Evolutionary conservation across 257 asterid species (phyloP).

Genomic region (Vinca minor): DNA sequence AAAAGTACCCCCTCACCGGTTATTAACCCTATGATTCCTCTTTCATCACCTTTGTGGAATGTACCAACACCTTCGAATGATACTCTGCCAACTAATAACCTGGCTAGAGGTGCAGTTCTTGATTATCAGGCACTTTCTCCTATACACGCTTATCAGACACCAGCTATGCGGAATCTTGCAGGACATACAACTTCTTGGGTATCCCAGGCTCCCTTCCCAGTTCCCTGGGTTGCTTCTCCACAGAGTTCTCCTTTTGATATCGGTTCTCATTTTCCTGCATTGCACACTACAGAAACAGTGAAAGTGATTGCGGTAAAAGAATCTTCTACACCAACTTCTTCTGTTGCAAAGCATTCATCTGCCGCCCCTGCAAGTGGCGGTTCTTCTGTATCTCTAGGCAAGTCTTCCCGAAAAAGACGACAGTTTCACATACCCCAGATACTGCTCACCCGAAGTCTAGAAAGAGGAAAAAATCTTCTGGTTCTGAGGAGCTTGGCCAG

Average conservation of each 20-base stretch:
- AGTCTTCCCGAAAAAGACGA: conserved; percentile 34
- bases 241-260: conserved; percentile 57
- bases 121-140: conserved; percentile 74
- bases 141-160: conserved; percentile 63
- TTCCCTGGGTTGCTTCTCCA: conserved; percentile 71
- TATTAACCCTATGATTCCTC: conserved; percentile 57
- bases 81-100: conserved; percentile 43
- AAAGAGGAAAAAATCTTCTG: conserved; percentile 66
- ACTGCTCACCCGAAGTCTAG: conserved; percentile 50
- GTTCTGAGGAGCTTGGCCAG: conserved; percentile 43
- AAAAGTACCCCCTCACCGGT: conserved; percentile 47
- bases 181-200: conserved; percentile 52
- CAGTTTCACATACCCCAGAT: conserved; percentile 37
- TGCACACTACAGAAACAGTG: conserved; percentile 45
- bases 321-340: conserved; percentile 34
- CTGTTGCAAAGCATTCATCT: conserved; percentile 31
- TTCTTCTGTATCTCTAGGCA: conserved; percentile 28
- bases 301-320: conserved; percentile 47
- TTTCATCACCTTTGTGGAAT: conserved; percentile 88
- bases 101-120: conserved; percentile 44
- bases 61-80: conserved; percentile 64
- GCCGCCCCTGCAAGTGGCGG: conserved; percentile 37
- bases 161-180: conserved; percentile 43
- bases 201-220: conserved; percentile 54
- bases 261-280: conserved; percentile 41